Evolutionary conservation across 352 stramenopile genomes (phyloP), one percentile per base, ranked within the genome.

Genomic region (Globisporangium splendens): DNA sequence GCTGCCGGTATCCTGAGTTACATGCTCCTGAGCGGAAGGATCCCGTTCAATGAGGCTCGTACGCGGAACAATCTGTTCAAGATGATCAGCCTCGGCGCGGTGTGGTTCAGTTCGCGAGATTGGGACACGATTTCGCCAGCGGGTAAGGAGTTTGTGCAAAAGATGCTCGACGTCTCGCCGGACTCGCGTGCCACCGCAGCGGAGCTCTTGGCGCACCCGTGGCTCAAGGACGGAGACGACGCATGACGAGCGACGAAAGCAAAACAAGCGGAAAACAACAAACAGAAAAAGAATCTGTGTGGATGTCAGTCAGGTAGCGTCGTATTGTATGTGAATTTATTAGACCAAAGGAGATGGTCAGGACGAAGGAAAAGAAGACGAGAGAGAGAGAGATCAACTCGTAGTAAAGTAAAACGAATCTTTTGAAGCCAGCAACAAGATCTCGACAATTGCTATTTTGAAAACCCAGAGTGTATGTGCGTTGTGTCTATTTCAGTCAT

Each of bases 1-100:
- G 94, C 76, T 67, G 70, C 97, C 8, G 97, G 97, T 21, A 97
- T 99, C 50, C 91, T 99, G 63, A 77, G 94, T 13, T 99, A 98
- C 84, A 93, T 93, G 74, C 77, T 96, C 61, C 61, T 90, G 24
- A 85, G 68, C 35, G 80, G 80, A 14, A 38, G 73, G 17, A 69
- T 85, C 56, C 80, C 80, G 17, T 90, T 90, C 41, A 59, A 83
- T 24, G 60, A 85, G 49, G 72, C 76, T 1, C 70, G 50, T n/a
- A 86, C 65, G 61, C 66, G 83, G 52, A 56, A 53, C 22, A 69
- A 88, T 54, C 59, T 90, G 35, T 76, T 77, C 64, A 79, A 84
- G 33, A 94, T 95, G 58, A 98, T 98, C 62, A 83, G 86, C 46
- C 90, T 91, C 24, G 91, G 89, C 38, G 83, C 96, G 38, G 84